These are phyloP conservation scores for Aquilaria agallochum DNA, from an alignment of 441 rosid species.

Conservation along the genomic window DNA sequence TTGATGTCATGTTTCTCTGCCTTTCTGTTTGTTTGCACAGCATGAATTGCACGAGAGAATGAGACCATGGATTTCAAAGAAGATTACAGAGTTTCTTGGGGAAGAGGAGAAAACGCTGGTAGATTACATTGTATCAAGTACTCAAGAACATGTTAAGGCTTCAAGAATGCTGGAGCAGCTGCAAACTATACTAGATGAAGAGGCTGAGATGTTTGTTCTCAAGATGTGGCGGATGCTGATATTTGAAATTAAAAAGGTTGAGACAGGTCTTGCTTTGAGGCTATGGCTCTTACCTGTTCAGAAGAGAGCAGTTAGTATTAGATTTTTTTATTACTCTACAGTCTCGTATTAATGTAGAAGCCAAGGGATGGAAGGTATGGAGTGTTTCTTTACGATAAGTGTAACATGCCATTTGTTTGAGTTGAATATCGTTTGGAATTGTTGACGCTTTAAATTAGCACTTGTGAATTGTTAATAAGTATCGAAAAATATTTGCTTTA, in stretches of 20 bases:
- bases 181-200: conserved; percentile 89
- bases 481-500: too few species aligned
- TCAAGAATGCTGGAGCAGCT: conserved; percentile 90
- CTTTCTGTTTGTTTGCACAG: conserved; percentile 28
- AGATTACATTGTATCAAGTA: conserved; percentile 84
- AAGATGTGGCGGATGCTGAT: conserved; percentile 99
- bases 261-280: conserved; percentile 70
- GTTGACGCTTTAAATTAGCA: too few species aligned
- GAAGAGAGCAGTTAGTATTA: neutral
- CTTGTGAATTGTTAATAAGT: too few species aligned
- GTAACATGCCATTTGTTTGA: too few species aligned
- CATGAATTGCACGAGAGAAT: conserved; percentile 89
- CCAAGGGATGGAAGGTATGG: too few species aligned
- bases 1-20: conserved; percentile 14
- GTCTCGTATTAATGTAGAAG: neutral
- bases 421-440: too few species aligned
- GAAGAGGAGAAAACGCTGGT: conserved; percentile 91
- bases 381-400: too few species aligned
- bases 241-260: conserved; percentile 92
- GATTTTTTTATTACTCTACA: conserved; percentile 2
- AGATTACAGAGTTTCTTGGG: conserved; percentile 93
- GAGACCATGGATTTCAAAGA: conserved; percentile 99
- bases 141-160: conserved; percentile 85
- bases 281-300: neutral
- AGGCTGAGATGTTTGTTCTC: conserved; percentile 99